Conservation (phyloP, 768 basidiomycete species). For the Boletus sensibilis region DNA sequence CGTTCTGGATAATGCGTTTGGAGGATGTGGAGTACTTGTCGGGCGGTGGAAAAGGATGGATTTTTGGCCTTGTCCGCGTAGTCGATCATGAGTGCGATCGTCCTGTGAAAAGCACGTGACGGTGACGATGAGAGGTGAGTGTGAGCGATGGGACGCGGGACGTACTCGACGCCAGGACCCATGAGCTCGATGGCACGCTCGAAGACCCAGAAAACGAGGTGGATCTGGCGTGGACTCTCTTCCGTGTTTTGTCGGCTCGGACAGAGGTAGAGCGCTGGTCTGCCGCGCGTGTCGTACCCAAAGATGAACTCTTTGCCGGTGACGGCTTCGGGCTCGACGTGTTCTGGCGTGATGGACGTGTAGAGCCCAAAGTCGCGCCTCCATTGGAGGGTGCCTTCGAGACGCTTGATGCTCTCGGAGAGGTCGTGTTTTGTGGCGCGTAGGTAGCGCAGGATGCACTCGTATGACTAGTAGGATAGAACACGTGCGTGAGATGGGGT, state of each 20-base stretch:
- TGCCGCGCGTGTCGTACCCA: conserved; percentile 66
- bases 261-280: conserved; percentile 69
- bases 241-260: conserved; percentile 77
- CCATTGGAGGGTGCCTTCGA: conserved; percentile 78
- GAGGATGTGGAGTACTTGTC: conserved; percentile 56
- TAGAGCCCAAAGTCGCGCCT: conserved; percentile 76
- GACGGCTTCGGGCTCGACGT: conserved; percentile 74
- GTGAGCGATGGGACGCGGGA: background rate
- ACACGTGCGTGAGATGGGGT: background rate
- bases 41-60: conserved; percentile 40
- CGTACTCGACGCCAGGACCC: conserved; percentile 79
- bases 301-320: conserved; percentile 83
- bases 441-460: conserved; percentile 74
- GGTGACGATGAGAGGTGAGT: background rate
- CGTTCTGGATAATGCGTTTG: conserved; percentile 88
- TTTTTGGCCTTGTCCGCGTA: conserved; percentile 71
- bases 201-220: conserved; percentile 73
- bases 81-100: conserved; percentile 70
- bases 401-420: conserved; percentile 54
- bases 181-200: conserved; percentile 77
- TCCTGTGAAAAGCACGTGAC: conserved; percentile 39
- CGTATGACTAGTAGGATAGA: conserved; percentile 46
- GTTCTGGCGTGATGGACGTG: conserved; percentile 53
- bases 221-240: conserved; percentile 63
- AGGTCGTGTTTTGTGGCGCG: conserved; percentile 77